phyloP scores from a whole-genome alignment of 116 monocot species.

The Zostera marina region DNA sequence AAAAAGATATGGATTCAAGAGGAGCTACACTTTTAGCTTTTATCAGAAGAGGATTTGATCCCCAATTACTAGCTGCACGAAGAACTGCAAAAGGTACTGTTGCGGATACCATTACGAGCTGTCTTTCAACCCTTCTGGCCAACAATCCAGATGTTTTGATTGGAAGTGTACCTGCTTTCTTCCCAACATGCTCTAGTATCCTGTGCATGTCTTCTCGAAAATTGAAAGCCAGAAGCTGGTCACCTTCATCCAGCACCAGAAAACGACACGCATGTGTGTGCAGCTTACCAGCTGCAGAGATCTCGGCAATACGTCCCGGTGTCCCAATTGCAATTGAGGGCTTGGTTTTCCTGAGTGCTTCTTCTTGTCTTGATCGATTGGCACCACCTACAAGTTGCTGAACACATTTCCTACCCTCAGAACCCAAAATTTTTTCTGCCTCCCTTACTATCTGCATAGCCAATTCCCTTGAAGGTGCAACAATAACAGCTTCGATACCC shows the following conservation, averaged over 20 bases:
- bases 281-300: slow-evolving; percentile 86
- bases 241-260: slow-evolving; percentile 84
- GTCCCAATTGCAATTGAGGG: slow-evolving; percentile 80
- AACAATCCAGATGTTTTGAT: slow-evolving; percentile 24
- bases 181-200: slow-evolving; percentile 92
- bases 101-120: slow-evolving; percentile 86
- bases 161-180: slow-evolving; percentile 18
- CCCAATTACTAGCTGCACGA: slow-evolving; percentile 80
- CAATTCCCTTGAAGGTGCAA: slow-evolving; percentile 89
- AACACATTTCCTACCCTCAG: slow-evolving; percentile 41
- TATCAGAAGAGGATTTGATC: slow-evolving; percentile 56
- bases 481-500: slow-evolving; percentile 72
- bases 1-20: slow-evolving; percentile 31
- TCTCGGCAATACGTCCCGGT: slow-evolving; percentile 89
- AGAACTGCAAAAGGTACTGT: slow-evolving; percentile 83
- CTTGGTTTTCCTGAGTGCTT: slow-evolving; percentile 85
- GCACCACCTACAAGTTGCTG: slow-evolving; percentile 98
- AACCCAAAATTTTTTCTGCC: slow-evolving; percentile 62
- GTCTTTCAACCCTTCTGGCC: slow-evolving; percentile 51
- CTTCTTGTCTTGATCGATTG: slow-evolving; percentile 88
- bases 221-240: slow-evolving; percentile 86
- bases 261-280: slow-evolving; percentile 74
- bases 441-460: slow-evolving; percentile 97
- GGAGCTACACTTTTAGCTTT: slow-evolving; percentile 43
- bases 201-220: slow-evolving; percentile 94